A percentile compares a stretch with the other conserved stretches of the same genome.
Conservation (phyloP, 805 yeast genomes). For the Cyberlindnera maclurae region DNA sequence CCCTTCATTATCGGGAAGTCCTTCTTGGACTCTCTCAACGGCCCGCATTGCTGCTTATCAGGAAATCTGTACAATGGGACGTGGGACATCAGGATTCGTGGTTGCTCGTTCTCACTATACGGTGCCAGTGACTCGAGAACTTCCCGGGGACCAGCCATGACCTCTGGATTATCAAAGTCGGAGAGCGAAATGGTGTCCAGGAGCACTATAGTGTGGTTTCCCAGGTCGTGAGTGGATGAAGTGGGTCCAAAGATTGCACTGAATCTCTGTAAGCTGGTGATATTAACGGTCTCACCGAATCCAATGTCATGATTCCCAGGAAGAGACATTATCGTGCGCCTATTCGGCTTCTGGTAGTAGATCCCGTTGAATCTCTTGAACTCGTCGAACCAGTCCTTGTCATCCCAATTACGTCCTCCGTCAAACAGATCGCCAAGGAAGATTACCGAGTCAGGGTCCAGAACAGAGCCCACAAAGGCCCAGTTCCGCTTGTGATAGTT, state of each 20-base stretch:
- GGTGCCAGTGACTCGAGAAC: conserved; percentile 40
- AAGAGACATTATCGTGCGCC: conserved; percentile 36
- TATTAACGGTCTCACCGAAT: conserved; percentile 66
- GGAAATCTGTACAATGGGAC: conserved; percentile 81
- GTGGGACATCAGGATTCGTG: conserved; percentile 72
- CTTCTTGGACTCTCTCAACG: conserved; percentile 58
- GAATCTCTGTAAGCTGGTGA: conserved; percentile 55
- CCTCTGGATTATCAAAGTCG: conserved; percentile 39
- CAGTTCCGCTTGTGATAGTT: conserved; percentile 75
- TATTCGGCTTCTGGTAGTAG: conserved; percentile 49
- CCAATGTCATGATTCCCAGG: conserved; percentile 99
- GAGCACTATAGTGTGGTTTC: conserved; percentile 67
- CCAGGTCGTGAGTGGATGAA: conserved; percentile 40
- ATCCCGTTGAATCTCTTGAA: conserved; percentile 58
- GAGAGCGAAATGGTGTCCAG: conserved; percentile 82
- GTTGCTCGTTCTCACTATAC: conserved; percentile 28
- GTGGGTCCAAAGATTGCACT: conserved; percentile 68
- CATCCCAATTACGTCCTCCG: conserved; percentile 87
- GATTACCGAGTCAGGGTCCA: conserved; percentile 70
- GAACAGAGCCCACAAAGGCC: conserved; percentile 43
- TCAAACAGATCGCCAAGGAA: conserved; percentile 92
- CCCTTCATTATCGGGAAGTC: conserved; percentile 71
- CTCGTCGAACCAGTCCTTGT: conserved; percentile 65
- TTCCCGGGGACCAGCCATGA: conserved; percentile 40
- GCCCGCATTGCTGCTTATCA: conserved; percentile 61